Evolutionary conservation across 139 green algal species (phyloP).

Genomic region (Deuterostichococcus epilithicus): DNA sequence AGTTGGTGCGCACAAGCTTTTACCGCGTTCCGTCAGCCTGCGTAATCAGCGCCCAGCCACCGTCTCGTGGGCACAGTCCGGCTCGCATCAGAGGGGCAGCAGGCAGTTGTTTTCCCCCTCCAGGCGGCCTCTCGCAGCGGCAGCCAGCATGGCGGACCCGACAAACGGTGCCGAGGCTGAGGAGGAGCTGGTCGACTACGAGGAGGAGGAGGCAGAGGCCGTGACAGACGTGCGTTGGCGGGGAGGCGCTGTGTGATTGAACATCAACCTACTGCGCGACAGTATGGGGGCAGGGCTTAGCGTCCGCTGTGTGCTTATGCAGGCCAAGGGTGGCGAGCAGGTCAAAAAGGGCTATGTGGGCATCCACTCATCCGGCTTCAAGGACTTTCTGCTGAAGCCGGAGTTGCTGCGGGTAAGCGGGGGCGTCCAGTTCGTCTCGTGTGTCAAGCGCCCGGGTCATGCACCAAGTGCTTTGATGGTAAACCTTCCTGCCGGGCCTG

Average conservation of each 20-base stretch:
- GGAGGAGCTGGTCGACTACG: conserved; percentile 83
- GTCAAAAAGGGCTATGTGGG: conserved; percentile 90
- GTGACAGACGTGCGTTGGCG: not conserved
- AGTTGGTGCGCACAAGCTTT: too few relatives aligned
- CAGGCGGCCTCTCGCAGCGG: not conserved
- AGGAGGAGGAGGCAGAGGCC: conserved; percentile 77
- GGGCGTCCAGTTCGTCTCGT: too few relatives aligned
- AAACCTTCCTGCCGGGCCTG: too few relatives aligned
- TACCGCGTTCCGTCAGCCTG: too few relatives aligned
- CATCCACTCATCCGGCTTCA: conserved; percentile 96
- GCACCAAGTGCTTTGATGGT: too few relatives aligned
- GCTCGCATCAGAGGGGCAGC: not conserved
- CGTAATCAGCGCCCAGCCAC: too few relatives aligned
- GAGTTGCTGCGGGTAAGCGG: conserved; percentile 81
- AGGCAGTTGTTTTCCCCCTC: not conserved
- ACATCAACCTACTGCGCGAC: too few relatives aligned
- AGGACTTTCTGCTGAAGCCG: conserved; percentile 95
- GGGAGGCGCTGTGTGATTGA: too few relatives aligned
- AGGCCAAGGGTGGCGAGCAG: conserved; percentile 47
- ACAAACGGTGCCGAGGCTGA: conserved; percentile 17
- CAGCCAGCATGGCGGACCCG: conserved; percentile 27
- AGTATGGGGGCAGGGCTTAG: conserved; percentile 35
- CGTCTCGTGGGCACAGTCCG: too few relatives aligned
- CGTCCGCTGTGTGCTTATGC: conserved; percentile 32
- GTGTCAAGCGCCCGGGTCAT: too few relatives aligned